These are phyloP conservation scores for Gracilaria gracilis DNA, from an alignment of 23 red algal species.

Conservation along the genomic window DNA sequence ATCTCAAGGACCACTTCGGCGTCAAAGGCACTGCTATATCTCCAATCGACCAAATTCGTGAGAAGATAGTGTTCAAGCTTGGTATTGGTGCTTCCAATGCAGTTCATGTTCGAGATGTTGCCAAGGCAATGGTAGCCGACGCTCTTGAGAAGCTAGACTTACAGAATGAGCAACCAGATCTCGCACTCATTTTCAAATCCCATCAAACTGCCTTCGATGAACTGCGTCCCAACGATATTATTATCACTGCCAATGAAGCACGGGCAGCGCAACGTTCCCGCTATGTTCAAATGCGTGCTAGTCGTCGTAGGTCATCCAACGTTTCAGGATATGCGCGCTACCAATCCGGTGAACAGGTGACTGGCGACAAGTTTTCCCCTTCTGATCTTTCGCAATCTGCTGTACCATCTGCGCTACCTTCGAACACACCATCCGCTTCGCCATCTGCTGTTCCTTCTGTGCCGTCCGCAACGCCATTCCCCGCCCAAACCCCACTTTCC, in stretches of 20 bases:
- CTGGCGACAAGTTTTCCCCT: background rate
- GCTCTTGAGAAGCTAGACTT: constrained; percentile 32
- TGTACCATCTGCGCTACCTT: constrained; percentile 24
- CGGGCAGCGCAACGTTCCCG: constrained; percentile 15
- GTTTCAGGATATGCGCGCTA: constrained; percentile 11
- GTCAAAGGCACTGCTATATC: constrained; percentile 20
- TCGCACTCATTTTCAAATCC: constrained; percentile 32
- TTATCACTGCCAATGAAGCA: constrained; percentile 16
- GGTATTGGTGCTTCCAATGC: constrained; percentile 42
- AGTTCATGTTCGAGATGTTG: constrained; percentile 64
- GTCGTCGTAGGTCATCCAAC: background rate
- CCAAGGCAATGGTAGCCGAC: constrained; percentile 66
- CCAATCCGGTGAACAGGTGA: constrained; percentile 21
- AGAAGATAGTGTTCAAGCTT: constrained; percentile 55
- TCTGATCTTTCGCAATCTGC: constrained; percentile 42
- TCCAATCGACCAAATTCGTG: constrained; percentile 36
- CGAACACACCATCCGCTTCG: background rate
- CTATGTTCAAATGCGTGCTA: constrained; percentile 12
- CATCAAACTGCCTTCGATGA: constrained; percentile 32
- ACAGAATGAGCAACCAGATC: constrained; percentile 40
- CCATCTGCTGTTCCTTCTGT: constrained; percentile 7
- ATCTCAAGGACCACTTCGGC: constrained; percentile 29
- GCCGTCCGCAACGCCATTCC: background rate
- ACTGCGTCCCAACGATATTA: constrained; percentile 7
- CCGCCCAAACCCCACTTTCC: background rate